Base-by-base conservation (phyloP, 2,329 filamentous ascomycete species). In the Ceratocystiopsis sp. region DNA sequence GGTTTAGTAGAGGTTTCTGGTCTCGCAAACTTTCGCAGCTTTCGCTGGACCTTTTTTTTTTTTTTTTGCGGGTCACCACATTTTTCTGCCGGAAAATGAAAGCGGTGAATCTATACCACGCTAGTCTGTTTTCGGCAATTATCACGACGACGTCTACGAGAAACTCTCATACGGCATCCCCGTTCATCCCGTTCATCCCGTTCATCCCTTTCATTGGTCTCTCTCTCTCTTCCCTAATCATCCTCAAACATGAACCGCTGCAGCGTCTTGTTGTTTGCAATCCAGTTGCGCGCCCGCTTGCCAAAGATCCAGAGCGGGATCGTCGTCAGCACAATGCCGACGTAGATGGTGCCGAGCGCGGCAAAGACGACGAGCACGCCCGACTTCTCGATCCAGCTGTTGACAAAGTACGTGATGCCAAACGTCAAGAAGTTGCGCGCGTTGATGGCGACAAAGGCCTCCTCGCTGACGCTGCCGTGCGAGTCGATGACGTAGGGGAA, bases 401-500 rank as follows among this genome's bases (percentile, higher is more conserved):
- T 84, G 52, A 94, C 83, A 58, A 96, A 95, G 41, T 95, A 65
- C 46, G 83, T 75, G 0, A 94, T 71, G 42, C 96, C 66, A 0
- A 89, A 89, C 53, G 96, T 89, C 21, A 95, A 73, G 44, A 95
- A 72, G 56, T 95, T 96, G 68, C 96, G 96, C 62, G 76, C 78
- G 55, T 95, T 96, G 51, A 96, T 66, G 17, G 89, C 95, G 14
- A 96, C 91, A 33, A 96, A 69, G 3, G 89, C 87, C 61, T 96
- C 89, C 17, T 86, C 87, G 0, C 89, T 89, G 59, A 94, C 95
- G 54, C 93, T 81, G 12, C 87, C 72, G 60, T 96, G 95, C 50
- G 80, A 86, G 61, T 96, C 89, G 9, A 96, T 85, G 43, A 82
- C 86, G 54, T 94, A 96, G 0, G 89, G 95, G 54, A 96, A 94